These are phyloP conservation scores for Naematelia aurantialba DNA, from an alignment of 768 basidiomycete species.

Conservation along the genomic window DNA sequence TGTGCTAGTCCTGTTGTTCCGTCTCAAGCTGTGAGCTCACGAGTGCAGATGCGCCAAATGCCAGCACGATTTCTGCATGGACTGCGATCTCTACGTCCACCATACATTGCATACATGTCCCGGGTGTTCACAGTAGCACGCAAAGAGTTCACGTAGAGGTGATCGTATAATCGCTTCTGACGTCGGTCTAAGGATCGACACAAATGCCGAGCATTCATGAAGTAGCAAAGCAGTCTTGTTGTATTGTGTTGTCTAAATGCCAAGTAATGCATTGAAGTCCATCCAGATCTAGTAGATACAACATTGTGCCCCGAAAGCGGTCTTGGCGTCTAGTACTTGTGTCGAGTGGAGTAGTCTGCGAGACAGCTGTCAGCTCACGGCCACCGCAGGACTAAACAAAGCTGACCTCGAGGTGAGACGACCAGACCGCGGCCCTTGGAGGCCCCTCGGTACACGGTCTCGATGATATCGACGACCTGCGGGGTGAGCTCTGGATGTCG, in stretches of 20 bases:
- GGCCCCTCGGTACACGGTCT: slow-evolving; percentile 96
- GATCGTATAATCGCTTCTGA: no score
- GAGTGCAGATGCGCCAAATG: slow-evolving; percentile 71
- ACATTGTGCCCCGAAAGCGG: not conserved
- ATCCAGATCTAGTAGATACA: not conserved
- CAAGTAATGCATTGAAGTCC: not conserved
- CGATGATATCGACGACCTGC: slow-evolving; percentile 93
- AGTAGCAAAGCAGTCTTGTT: not conserved
- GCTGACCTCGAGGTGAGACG: slow-evolving; percentile 86
- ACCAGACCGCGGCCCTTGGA: slow-evolving; percentile 97
- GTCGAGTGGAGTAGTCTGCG: slow-evolving; percentile 75
- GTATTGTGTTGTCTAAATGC: slow-evolving; percentile 9
- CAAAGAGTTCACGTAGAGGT: no score
- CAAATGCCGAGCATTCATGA: no score
- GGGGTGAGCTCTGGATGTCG: not conserved
- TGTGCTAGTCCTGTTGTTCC: slow-evolving; percentile 47
- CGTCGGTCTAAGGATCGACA: no score
- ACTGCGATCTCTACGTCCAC: slow-evolving; percentile 95
- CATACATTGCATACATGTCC: slow-evolving; percentile 94
- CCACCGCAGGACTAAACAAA: slow-evolving; percentile 6
- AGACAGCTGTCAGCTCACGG: not conserved
- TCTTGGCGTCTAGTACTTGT: slow-evolving; percentile 59
- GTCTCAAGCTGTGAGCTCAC: no score
- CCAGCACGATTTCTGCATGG: slow-evolving; percentile 79
- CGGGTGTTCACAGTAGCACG: slow-evolving; percentile 50